Conservation (phyloP, 129 eudicot species). For the Mikania micrantha region DNA sequence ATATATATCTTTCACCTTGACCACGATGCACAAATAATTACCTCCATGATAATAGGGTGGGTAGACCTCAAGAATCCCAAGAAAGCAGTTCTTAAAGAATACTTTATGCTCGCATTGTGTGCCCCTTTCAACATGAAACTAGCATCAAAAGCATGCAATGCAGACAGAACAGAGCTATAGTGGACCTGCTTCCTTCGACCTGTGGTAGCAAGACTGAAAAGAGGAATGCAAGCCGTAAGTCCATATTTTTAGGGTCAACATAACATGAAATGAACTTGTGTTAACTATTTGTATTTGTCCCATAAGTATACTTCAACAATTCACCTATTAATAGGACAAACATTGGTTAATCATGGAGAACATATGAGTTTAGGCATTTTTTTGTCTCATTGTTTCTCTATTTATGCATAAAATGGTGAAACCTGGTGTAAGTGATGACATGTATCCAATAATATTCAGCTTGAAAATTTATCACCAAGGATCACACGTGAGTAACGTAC, state of each 20-base stretch:
- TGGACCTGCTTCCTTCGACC: constrained; percentile 66
- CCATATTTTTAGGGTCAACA: not conserved
- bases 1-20: not conserved
- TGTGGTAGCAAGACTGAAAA: constrained; percentile 80
- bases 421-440: no score
- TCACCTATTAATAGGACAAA: no score
- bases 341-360: no score
- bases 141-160: constrained; percentile 61
- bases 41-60: constrained; percentile 76
- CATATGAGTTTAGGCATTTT: no score
- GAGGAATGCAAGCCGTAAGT: not conserved
- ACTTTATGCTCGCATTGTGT: constrained; percentile 71
- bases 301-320: no score
- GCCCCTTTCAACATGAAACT: constrained; percentile 48
- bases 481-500: no score
- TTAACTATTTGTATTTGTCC: not conserved
- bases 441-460: no score
- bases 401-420: no score
- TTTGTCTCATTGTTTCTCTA: no score
- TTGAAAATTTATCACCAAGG: no score
- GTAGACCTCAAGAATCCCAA: constrained; percentile 84
- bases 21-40: constrained; percentile 28
- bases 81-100: constrained; percentile 75
- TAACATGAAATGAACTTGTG: no score
- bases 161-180: constrained; percentile 48